Evolutionary conservation across 345 rosid species (phyloP), one percentile per base, ranked within the genome.

Genomic region (Rhodomyrtus tomentosa): DNA sequence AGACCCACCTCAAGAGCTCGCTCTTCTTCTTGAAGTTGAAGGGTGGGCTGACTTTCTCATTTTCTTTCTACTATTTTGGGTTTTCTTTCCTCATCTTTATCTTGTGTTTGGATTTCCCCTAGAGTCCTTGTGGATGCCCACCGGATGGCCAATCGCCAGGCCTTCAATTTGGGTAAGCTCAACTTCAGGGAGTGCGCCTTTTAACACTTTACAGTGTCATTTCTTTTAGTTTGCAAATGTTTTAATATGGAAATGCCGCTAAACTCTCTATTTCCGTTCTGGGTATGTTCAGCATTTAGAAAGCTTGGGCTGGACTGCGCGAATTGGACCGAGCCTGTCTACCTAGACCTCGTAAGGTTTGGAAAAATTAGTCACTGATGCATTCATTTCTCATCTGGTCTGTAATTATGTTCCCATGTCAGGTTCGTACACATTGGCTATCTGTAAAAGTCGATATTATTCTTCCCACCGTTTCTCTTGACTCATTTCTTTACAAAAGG

Each of bases 251-350:
- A 40, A 58, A 24, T 80, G 27, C 52, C 32, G 56, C 48, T 27
- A 29, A 62, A 36, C 84, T 87, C 40, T 82, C 84, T 48, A 32
- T 48, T 40, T 52, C 56, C 32, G 14, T 56, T 82, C 56, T 50
- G 40, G 68, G 53, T 40, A 52, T 89, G 55, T 58, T 88, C 87
- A 96, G 99, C 98, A 87, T 96, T 96, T 91, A 91, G 86, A 85
- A 96, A 94, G 93, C 98, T 96, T 79, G 98, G 98, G 32, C 99
- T 96, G 81, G 99, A 96, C 85, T 96, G 99, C 83, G 99, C 98
- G 51, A 96, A 94, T 90, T 96, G 99, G 99, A 89, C 95, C 74
- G 91, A 91, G 49, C 98, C 98, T 84, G 91, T 96, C 85, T 96
- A 96, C 88, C 79, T 88, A 50, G 99, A 96, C 89, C 91, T 96